Conservation (phyloP, 768 basidiomycete genomes). For the Pleurotus tuber-regium region DNA sequence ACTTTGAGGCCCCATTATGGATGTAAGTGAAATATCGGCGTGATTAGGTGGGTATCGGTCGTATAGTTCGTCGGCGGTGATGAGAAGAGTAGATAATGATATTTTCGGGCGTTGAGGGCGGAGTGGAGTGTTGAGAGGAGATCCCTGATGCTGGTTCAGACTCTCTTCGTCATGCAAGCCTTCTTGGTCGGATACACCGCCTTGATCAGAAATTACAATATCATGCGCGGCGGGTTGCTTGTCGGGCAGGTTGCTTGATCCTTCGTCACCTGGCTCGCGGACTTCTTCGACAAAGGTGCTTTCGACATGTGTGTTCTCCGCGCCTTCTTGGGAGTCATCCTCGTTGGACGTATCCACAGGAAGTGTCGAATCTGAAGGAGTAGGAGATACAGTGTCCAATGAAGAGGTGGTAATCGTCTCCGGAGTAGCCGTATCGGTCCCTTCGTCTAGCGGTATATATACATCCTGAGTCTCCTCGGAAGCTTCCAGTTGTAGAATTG, state of each 20-base stretch:
- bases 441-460: neutral
- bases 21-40: slow-evolving; percentile 46
- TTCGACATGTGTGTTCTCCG: too few relatives aligned
- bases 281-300: neutral
- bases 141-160: neutral
- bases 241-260: neutral
- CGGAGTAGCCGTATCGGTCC: neutral
- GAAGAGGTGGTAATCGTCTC: neutral
- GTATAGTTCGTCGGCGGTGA: slow-evolving; percentile 57
- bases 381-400: neutral
- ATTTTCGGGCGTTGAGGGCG: slow-evolving; percentile 23
- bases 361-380: neutral
- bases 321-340: too few relatives aligned
- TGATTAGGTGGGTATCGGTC: slow-evolving; percentile 58
- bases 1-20: slow-evolving; percentile 78
- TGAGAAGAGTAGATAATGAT: slow-evolving; percentile 50
- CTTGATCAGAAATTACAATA: neutral
- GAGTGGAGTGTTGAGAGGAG: neutral
- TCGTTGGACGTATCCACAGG: too few relatives aligned
- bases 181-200: slow-evolving; percentile 5
- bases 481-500: too few relatives aligned
- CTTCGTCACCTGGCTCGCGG: neutral
- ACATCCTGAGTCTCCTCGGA: too few relatives aligned
- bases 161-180: neutral
- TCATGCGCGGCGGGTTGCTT: neutral